Evolutionary conservation across 2,329 filamentous ascomycete genomes (phyloP).

Genomic region (Colletotrichum brevisporum): DNA sequence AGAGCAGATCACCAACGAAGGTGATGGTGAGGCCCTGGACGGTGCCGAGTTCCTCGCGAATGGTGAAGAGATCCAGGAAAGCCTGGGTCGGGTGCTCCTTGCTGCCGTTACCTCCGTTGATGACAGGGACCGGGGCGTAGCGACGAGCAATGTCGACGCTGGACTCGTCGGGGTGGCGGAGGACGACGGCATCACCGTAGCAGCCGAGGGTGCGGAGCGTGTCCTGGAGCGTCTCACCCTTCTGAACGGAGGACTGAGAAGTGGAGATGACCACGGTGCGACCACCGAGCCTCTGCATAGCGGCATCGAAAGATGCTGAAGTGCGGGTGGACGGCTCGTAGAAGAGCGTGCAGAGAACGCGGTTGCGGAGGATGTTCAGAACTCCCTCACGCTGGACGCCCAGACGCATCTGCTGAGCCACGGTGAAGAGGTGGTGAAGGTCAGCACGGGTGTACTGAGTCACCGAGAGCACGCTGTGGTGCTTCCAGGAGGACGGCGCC

Average conservation of each 20-base stretch:
- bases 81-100: slow-evolving; percentile 98
- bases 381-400: slow-evolving; percentile 94
- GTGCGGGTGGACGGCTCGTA: slow-evolving; percentile 98
- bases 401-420: slow-evolving; percentile 97
- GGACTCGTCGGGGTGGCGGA: slow-evolving; percentile 89
- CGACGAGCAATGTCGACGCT: slow-evolving; percentile 87
- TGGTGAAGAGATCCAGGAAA: slow-evolving; percentile 97
- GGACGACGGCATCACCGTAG: slow-evolving; percentile 95
- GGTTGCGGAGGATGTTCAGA: slow-evolving; percentile 86
- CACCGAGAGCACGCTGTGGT: slow-evolving; percentile 91
- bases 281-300: slow-evolving; percentile 97
- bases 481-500: slow-evolving; percentile 85
- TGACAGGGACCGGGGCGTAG: slow-evolving; percentile 90
- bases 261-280: slow-evolving; percentile 87
- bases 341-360: slow-evolving; percentile 92
- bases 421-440: slow-evolving; percentile 93
- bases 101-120: slow-evolving; percentile 97
- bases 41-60: slow-evolving; percentile 95
- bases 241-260: slow-evolving; percentile 88
- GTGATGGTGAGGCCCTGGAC: slow-evolving; percentile 97
- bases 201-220: slow-evolving; percentile 93
- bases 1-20: slow-evolving; percentile 92
- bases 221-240: slow-evolving; percentile 94
- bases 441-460: slow-evolving; percentile 90
- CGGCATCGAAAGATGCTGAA: slow-evolving; percentile 94